Conservation (phyloP, 495 filamentous ascomycete genomes). For the Penicillium turbatum region DNA sequence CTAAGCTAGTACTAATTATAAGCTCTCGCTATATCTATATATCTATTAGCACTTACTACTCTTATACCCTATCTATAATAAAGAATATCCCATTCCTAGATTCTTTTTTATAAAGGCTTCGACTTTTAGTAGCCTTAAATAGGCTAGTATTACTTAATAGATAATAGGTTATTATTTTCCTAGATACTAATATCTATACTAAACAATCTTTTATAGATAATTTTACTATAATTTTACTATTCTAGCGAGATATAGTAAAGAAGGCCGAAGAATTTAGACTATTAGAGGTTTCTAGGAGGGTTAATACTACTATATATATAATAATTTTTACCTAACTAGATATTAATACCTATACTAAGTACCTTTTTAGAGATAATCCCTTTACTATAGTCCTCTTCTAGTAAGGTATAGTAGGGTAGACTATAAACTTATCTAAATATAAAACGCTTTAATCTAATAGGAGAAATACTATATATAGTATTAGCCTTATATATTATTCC, state of each 20-base stretch:
- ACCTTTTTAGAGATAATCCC: no score
- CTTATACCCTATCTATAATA: neutral
- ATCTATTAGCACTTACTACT: neutral
- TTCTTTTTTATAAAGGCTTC: neutral
- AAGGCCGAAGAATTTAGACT: neutral
- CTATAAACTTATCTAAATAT: no score
- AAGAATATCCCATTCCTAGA: neutral
- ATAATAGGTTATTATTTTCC: neutral
- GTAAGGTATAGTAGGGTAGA: no score
- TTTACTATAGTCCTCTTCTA: no score
- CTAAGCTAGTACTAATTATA: neutral
- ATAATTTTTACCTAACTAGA: no score
- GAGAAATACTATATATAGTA: no score
- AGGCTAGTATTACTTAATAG: neutral
- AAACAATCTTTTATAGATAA: neutral
- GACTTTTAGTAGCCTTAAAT: neutral
- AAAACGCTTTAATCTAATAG: no score
- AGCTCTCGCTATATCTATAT: neutral
- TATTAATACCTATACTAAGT: no score
- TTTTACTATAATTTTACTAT: neutral
- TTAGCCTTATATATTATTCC: no score
- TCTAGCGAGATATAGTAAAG: slow-evolving; percentile 1
- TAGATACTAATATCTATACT: neutral
- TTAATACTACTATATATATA: neutral
- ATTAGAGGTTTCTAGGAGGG: neutral